Evolutionary conservation across 352 stramenopile species (phyloP).

Genomic region (Phytophthora cryptogea): DNA sequence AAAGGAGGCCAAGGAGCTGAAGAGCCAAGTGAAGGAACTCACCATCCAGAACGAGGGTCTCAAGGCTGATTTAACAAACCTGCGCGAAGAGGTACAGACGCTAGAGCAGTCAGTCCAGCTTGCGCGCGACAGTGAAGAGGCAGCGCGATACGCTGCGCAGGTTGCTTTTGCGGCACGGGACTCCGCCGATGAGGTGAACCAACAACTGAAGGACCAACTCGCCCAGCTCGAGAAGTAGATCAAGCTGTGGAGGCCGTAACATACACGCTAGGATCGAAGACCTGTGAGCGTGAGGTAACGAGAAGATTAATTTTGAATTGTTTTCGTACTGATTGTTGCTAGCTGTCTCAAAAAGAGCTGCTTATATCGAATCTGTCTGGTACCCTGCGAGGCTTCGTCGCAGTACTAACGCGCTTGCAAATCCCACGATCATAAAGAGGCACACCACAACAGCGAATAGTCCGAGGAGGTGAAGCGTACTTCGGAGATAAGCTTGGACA

Average conservation of each 20-base stretch:
- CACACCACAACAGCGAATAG: slow-evolving; percentile 70
- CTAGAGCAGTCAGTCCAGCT: slow-evolving; percentile 49
- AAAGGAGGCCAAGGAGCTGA: slow-evolving; percentile 30
- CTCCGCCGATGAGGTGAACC: slow-evolving; percentile 52
- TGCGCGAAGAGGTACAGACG: slow-evolving; percentile 48
- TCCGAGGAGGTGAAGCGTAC: slow-evolving; percentile 64
- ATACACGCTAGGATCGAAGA: slow-evolving; percentile 19
- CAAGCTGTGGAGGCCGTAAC: slow-evolving; percentile 17
- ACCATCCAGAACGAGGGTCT: slow-evolving; percentile 30
- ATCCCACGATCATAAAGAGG: slow-evolving; percentile 81
- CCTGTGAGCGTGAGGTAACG: slow-evolving; percentile 26
- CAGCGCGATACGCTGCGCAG: slow-evolving; percentile 72
- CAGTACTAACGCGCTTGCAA: slow-evolving; percentile 68
- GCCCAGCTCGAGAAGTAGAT: slow-evolving; percentile 38
- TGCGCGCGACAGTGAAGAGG: slow-evolving; percentile 73
- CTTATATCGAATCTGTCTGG: slow-evolving; percentile 85
- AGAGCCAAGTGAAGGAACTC: slow-evolving; percentile 38
- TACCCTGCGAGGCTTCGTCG: slow-evolving; percentile 78
- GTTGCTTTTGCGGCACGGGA: slow-evolving; percentile 72
- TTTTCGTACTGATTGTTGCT: slow-evolving; percentile 29
- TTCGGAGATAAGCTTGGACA: slow-evolving; percentile 70
- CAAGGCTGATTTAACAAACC: slow-evolving; percentile 34
- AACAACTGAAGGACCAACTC: slow-evolving; percentile 49
- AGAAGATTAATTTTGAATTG: slow-evolving; percentile 43
- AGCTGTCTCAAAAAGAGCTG: neutral